These are phyloP conservation scores for Pythium periplocum DNA, from an alignment of 352 stramenopile species.

Conservation along the genomic window DNA sequence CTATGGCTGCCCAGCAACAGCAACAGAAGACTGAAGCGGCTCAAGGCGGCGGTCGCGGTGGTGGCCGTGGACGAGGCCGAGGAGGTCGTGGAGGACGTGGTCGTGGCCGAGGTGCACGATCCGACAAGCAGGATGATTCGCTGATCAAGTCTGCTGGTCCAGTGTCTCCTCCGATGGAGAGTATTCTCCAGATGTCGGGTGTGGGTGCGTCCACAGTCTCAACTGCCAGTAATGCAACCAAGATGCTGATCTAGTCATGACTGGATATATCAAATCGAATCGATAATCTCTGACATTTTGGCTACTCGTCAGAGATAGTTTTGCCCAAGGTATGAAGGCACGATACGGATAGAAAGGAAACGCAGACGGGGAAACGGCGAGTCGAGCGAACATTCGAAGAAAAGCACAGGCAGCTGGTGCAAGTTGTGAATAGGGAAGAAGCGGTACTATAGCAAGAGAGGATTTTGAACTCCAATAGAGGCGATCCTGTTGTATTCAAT, in stretches of 20 bases:
- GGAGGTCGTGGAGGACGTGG: neutral
- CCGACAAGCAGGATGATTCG: neutral
- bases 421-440: slow-evolving; percentile 9
- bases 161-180: slow-evolving; percentile 12
- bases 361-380: too few relatives aligned
- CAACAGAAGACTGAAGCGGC: slow-evolving; percentile 14
- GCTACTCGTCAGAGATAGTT: too few relatives aligned
- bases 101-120: neutral
- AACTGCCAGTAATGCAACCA: slow-evolving; percentile 1
- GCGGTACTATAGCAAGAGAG: slow-evolving; percentile 6
- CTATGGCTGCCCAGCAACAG: slow-evolving; percentile 29
- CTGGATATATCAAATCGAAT: neutral
- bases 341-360: too few relatives aligned
- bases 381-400: too few relatives aligned
- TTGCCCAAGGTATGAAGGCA: too few relatives aligned
- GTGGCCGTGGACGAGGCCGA: slow-evolving; percentile 7
- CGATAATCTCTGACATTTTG: too few relatives aligned
- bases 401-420: neutral
- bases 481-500: too few relatives aligned
- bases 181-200: slow-evolving; percentile 10
- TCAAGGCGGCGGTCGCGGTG: slow-evolving; percentile 4
- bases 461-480: too few relatives aligned
- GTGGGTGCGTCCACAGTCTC: neutral
- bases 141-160: slow-evolving; percentile 8
- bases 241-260: slow-evolving; percentile 8